Percentiles rank a stretch among this genome's conserved stretches.
These are phyloP conservation scores for Candida taoyuanica DNA, from an alignment of 805 yeast species.

Conservation along the genomic window DNA sequence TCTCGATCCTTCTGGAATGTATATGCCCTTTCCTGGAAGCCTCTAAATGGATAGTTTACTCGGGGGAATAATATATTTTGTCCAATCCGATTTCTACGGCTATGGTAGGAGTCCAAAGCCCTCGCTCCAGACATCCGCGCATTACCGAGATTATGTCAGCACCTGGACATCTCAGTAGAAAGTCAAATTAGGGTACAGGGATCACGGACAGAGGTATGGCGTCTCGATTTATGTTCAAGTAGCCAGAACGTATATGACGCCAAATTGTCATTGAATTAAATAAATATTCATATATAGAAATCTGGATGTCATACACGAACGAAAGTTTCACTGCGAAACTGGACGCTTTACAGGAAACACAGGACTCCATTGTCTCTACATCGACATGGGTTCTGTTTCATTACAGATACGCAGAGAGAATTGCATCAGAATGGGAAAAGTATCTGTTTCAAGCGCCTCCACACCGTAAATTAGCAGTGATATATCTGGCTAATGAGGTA, in stretches of 20 bases:
- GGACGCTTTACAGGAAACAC: conserved; percentile 50
- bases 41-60: too few species aligned
- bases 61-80: too few species aligned
- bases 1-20: too few species aligned
- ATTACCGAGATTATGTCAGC: conserved; percentile 4
- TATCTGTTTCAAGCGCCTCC: conserved; percentile 31
- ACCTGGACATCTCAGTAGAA: conserved; percentile 9
- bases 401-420: conserved; percentile 48
- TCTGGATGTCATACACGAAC: conserved; percentile 42
- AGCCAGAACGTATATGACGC: too few species aligned
- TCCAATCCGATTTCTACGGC: too few species aligned
- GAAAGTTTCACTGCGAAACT: conserved; percentile 47
- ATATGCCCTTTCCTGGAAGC: too few species aligned
- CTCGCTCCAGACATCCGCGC: conserved; percentile 1
- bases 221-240: too few species aligned
- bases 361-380: conserved; percentile 67
- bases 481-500: conserved; percentile 76
- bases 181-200: too few species aligned
- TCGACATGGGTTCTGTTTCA: conserved; percentile 74
- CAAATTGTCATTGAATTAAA: too few species aligned
- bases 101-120: too few species aligned
- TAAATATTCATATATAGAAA: too few species aligned
- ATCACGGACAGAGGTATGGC: too few species aligned
- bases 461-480: conserved; percentile 48
- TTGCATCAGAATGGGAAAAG: conserved; percentile 50